Base-by-base conservation (phyloP, 2,329 filamentous ascomycete genomes). In the Ceratocystis cubensis region DNA sequence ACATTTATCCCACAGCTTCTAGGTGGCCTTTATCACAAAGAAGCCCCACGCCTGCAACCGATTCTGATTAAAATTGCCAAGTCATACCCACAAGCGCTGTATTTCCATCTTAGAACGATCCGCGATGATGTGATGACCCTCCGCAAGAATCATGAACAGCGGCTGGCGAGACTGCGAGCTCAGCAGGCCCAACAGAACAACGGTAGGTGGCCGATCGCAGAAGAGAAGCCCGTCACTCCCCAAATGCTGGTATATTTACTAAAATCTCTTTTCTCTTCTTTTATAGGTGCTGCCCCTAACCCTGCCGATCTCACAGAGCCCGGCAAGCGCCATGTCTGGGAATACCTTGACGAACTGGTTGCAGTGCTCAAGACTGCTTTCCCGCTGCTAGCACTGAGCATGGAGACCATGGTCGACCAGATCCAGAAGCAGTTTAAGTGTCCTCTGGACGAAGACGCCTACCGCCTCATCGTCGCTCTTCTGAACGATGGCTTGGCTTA, bases 401-500 rank as follows among this genome's bases (percentile, higher is more conserved):
- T 99, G 94, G 94, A 99, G 78, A 96, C 93, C 0, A 99, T 97
- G 91, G 92, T 97, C 37, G 94, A 99, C 74, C 93, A 97, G 76
- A 96, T 99, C 68, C 89, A 94, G 75, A 97, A 97, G 80, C 88
- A 97, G 76, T 99, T 99, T 83, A 99, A 99, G 78, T 97, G 94
- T 72, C 93, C 93, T 15, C 93, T 93, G 0, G 94, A 99, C 72
- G 94, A 99, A 75, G 94, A 99, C 78, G 95, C 94, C 1, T 97
- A 97, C 76, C 84, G 94, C 63, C 81, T 99, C 17, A 99, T 99
- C 70, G 93, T 97, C n/a, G 95, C 94, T 2, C 79, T 99, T 10
- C 84, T 99, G 25, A 99, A 99, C 74, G 94, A 99, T 75, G 94
- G 91, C 0, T 78, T 99, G 65, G 91, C 91, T 33, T 96, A 96